Base-by-base conservation (phyloP, 1,139 yeast genomes). In the Groenewaldozyma auringiensis region DNA sequence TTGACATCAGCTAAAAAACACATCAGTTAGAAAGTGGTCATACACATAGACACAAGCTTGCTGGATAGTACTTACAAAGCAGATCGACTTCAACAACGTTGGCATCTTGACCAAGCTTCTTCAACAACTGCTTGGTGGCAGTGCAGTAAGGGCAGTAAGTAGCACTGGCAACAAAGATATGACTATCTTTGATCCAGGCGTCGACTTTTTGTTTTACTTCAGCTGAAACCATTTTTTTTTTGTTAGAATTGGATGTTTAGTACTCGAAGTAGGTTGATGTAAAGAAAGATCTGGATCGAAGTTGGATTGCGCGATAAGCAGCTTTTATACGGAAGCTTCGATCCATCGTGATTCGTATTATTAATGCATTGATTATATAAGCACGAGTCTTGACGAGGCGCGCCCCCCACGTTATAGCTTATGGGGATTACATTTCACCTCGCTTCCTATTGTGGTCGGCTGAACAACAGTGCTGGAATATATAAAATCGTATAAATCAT, bases 141-240 rank as follows among this genome's bases (percentile, higher is more conserved):
- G 42, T 47, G 56, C 68, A 64, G 59, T 62, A 60, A 31, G 56
- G 56, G 47, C 56, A 53, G 43, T 47, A 53, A 39, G 52, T 72
- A 74, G 88, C 88, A 45, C 95, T 82, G 46, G 96, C 96, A 55
- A 89, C 80, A 63, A 88, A 86, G 48, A 89, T 70, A 50, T 81
- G 79, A 68, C 83, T 77, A 50, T 74, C 67, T 58, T 75, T 73
- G 67, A 86, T 83, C 59, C 83, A 72, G 42, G 70, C 64, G 65
- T 84, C 76, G 55, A 83, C 84, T 62, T 76, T 77, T 41, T 72
- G 44, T 47, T 53, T 52, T 18, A 52, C 47, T 43, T 44, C 50
- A 18, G 47, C 48, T 14, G 51, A 42, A 32, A 50, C 52, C 50
- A 48, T 49, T 34, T 38, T 50, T 17, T 22, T 32, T 21, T 25